phyloP scores from a whole-genome alignment of 805 yeast species.

The Yarrowia sp. region DNA sequence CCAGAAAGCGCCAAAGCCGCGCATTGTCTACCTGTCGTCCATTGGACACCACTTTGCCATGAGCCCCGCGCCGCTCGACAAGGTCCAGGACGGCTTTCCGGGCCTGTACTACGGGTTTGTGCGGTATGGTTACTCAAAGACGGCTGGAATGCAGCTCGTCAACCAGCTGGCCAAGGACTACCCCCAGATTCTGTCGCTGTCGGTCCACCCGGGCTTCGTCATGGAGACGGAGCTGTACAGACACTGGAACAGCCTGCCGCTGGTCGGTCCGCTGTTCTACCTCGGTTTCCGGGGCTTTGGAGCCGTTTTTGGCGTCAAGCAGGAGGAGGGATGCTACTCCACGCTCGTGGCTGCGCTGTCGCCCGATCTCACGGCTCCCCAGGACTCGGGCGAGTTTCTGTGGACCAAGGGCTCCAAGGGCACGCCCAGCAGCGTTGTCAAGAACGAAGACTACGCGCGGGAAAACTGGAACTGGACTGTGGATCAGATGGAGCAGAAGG shows the following conservation, averaged over 20 bases:
- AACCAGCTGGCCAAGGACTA: constrained; percentile 61
- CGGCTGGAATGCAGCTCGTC: constrained; percentile 72
- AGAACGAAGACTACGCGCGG: constrained; percentile 58
- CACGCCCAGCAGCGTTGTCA: constrained; percentile 59
- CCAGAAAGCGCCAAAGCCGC: constrained; percentile 41
- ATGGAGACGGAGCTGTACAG: constrained; percentile 74
- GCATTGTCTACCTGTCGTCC: constrained; percentile 64
- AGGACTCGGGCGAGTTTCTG: constrained; percentile 68
- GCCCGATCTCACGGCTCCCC: constrained; percentile 40
- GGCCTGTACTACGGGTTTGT: constrained; percentile 71
- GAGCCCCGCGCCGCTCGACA: constrained; percentile 48
- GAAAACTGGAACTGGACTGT: constrained; percentile 80
- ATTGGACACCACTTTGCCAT: constrained; percentile 59
- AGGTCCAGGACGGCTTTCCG: constrained; percentile 57
- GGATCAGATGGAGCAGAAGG: constrained; percentile 44
- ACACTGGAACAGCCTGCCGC: constrained; percentile 74
- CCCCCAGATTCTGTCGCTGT: constrained; percentile 60
- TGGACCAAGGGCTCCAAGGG: constrained; percentile 58
- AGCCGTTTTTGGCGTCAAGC: constrained; percentile 63
- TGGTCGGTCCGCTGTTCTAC: constrained; percentile 76
- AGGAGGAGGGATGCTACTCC: constrained; percentile 68
- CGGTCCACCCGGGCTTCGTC: constrained; percentile 85
- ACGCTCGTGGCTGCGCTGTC: constrained; percentile 62
- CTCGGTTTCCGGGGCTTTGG: constrained; percentile 67
- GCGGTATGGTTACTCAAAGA: constrained; percentile 73